phyloP scores from a whole-genome alignment of 306 rosid species.

The Cicer judaicum region DNA sequence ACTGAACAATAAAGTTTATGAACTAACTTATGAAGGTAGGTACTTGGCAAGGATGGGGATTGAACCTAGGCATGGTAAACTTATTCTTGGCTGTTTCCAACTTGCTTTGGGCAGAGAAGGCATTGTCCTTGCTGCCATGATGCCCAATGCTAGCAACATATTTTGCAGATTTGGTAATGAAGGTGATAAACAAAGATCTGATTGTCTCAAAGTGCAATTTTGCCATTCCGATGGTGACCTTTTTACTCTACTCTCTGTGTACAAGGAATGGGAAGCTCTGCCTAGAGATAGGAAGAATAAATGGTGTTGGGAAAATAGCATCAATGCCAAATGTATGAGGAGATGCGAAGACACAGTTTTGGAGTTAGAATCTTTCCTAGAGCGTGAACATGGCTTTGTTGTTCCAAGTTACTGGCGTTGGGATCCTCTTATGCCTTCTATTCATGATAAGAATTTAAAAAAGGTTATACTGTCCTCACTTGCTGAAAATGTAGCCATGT shows the following conservation, averaged over 20 bases:
- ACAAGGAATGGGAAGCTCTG: constrained; percentile 78
- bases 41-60: constrained; percentile 79
- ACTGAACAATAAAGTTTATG: constrained; percentile 49
- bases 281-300: constrained; percentile 58
- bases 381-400: constrained; percentile 63
- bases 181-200: constrained; percentile 77
- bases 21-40: constrained; percentile 73
- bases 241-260: constrained; percentile 89
- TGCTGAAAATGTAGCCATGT: constrained; percentile 92
- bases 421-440: constrained; percentile 61
- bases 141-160: constrained; percentile 88
- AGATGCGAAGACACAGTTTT: constrained; percentile 80
- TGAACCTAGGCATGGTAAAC: constrained; percentile 96
- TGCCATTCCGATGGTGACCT: constrained; percentile 93
- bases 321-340: constrained; percentile 91
- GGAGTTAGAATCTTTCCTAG: constrained; percentile 79
- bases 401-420: constrained; percentile 76
- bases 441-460: constrained; percentile 61
- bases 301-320: constrained; percentile 97
- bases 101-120: constrained; percentile 77
- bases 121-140: constrained; percentile 80
- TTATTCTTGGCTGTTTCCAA: constrained; percentile 69
- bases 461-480: constrained; percentile 80
- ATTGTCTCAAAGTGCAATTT: constrained; percentile 83
- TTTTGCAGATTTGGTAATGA: constrained; percentile 91